phyloP scores from a whole-genome alignment of 2,329 filamentous ascomycete species.

The Sporothrix humicola region DNA sequence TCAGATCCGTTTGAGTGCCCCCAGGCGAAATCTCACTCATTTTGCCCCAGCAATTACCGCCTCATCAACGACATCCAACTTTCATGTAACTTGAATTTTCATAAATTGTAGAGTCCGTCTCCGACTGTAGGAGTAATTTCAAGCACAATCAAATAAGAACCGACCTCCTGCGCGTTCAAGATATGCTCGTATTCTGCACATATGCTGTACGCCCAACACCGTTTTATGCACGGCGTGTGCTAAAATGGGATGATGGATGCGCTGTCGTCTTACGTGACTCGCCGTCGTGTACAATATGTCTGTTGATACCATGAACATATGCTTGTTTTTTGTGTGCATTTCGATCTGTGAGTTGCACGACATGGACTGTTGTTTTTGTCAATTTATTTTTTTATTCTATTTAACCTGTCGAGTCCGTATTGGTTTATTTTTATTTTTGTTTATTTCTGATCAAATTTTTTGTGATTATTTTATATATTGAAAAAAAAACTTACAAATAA shows the following conservation, averaged over 20 bases:
- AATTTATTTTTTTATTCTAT: neutral
- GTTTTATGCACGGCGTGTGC: neutral
- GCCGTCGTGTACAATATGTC: neutral
- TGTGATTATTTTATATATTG: neutral
- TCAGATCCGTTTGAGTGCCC: neutral
- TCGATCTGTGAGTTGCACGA: neutral
- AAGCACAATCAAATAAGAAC: neutral
- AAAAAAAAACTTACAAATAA: no score
- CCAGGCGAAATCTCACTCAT: neutral
- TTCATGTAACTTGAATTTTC: neutral
- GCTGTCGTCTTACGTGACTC: slow-evolving; percentile 20
- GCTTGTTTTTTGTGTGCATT: neutral
- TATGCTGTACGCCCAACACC: neutral
- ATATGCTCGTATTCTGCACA: neutral
- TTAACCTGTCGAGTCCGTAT: neutral
- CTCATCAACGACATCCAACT: neutral
- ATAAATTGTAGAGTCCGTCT: neutral
- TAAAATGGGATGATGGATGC: neutral
- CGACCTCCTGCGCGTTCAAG: neutral
- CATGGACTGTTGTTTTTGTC: neutral
- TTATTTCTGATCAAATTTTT: neutral
- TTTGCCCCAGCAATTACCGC: slow-evolving; percentile 7
- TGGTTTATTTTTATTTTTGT: neutral
- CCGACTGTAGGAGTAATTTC: neutral
- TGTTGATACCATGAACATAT: neutral